Percentiles rank a stretch among this genome's conserved stretches.
Evolutionary conservation across 805 yeast genomes (phyloP).

Genomic region (Candida ipomoeae): DNA sequence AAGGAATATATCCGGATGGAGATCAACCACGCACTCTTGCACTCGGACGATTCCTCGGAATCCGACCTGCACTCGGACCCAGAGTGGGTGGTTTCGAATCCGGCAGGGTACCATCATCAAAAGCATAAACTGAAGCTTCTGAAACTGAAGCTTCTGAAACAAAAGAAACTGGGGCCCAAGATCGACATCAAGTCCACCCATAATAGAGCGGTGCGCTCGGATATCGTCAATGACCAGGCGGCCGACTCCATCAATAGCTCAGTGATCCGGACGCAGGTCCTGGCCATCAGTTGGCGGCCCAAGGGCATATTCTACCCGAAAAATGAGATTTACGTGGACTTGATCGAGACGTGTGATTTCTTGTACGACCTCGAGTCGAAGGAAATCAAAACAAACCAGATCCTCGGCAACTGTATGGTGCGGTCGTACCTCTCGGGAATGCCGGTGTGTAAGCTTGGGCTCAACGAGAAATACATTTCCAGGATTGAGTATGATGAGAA

Average conservation of each 20-base stretch:
- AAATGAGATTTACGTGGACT: constrained; percentile 41
- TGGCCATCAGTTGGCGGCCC: constrained; percentile 45
- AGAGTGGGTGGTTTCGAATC: not conserved
- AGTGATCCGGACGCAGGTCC: constrained; percentile 72
- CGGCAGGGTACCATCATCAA: too few relatives aligned
- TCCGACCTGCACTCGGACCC: constrained; percentile 11
- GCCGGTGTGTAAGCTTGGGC: constrained; percentile 41
- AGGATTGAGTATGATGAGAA: constrained; percentile 26
- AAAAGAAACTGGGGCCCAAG: not conserved
- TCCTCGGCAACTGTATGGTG: constrained; percentile 32
- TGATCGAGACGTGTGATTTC: constrained; percentile 38
- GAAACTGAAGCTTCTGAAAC: constrained; percentile 3
- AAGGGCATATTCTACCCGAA: constrained; percentile 43
- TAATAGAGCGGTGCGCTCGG: constrained; percentile 34
- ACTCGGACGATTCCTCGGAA: constrained; percentile 5
- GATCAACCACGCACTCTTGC: constrained; percentile 18
- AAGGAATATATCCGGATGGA: constrained; percentile 72
- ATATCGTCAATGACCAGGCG: constrained; percentile 23
- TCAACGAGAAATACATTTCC: constrained; percentile 36
- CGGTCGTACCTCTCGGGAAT: constrained; percentile 41
- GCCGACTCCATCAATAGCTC: constrained; percentile 51
- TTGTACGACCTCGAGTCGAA: constrained; percentile 29
- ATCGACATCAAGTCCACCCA: constrained; percentile 32
- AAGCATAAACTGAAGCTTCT: not conserved
- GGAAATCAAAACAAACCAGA: constrained; percentile 28